Base-by-base conservation (phyloP, 495 filamentous ascomycete species). In the Neurospora sp. region DNA sequence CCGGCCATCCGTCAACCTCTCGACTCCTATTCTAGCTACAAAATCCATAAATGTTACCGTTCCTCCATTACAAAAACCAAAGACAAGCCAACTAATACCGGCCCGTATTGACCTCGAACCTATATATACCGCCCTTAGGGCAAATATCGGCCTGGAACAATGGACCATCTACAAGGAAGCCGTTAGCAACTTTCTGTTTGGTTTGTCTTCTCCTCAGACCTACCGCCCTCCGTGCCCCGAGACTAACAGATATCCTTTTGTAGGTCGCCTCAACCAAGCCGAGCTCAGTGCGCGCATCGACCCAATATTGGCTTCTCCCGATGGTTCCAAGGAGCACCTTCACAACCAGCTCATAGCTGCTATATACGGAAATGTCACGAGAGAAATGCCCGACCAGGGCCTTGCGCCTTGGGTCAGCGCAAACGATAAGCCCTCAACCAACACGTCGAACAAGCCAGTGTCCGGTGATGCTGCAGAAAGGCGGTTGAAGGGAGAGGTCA, bases 401-500 rank as follows among this genome's bases (percentile, higher is more conserved):
- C 92, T 97, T 76, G 96, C 96, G 73, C 92, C 88, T 76, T 99
- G 94, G 94, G 96, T 99, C 71, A 94, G 92, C 75, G 93, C 93
- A 31, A 97, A 96, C 78, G 95, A 98, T 83, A 98, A 98, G 83
- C 94, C 94, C n/a, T 84, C 87, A 16, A 80, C 87, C n/a, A 89
- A 88, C 35, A 83, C 89, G 72, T 88, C 91, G 68, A 89, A 88
- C 69, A 95, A 96, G 81, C 92, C 92, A 38, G 89, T 92, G 41
- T 90, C 90, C 9, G 93, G 93, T 53, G 96, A 98, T 87, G 90
- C 92, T n/a, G 90, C 91, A 42, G 96, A 98, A 82, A 91, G 95
- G 78, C 87, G 92, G 77, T 79, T 98, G 74, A 98, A 97, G 87
- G 91, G 88, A 70, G 94, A 98, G 82, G 91, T 97, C 68, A 99